These are phyloP conservation scores for Cladosporium sp. DNA, from an alignment of 2,329 filamentous ascomycete genomes.

Conservation along the genomic window DNA sequence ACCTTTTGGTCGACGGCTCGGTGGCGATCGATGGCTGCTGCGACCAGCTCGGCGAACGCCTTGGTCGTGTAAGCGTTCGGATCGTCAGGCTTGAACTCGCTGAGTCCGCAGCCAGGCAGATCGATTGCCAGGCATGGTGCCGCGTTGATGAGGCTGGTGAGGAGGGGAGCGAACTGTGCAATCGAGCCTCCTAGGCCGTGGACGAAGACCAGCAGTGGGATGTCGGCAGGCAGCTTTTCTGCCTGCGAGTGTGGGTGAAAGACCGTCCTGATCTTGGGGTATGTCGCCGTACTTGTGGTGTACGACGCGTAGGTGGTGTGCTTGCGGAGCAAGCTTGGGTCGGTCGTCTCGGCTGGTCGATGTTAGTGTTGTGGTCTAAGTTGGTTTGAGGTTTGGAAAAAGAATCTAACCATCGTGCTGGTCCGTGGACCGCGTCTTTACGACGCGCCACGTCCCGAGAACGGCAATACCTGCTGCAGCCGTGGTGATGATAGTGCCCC, in stretches of 20 bases:
- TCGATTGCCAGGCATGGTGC: conserved; percentile 87
- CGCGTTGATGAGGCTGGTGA: conserved; percentile 78
- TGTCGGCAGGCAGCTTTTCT: conserved; percentile 71
- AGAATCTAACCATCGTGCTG: neutral
- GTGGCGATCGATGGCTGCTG: conserved; percentile 71
- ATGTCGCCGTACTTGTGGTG: conserved; percentile 68
- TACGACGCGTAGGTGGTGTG: conserved; percentile 72
- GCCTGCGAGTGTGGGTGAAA: conserved; percentile 79
- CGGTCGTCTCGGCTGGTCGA: conserved; percentile 47
- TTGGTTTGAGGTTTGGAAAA: neutral
- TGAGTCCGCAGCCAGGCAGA: conserved; percentile 84
- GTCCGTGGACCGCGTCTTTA: neutral
- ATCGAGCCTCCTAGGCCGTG: conserved; percentile 92
- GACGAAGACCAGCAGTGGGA: conserved; percentile 86
- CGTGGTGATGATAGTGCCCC: conserved; percentile 5
- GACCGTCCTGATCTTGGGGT: conserved; percentile 78
- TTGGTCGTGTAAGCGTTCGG: conserved; percentile 81
- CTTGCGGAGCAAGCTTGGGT: conserved; percentile 78
- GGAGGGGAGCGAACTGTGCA: conserved; percentile 79
- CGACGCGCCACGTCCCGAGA: conserved; percentile 8
- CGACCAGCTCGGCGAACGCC: conserved; percentile 73
- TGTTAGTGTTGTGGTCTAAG: neutral
- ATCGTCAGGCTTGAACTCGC: conserved; percentile 66
- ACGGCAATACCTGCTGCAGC: conserved; percentile 1
- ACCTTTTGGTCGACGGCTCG: conserved; percentile 71